Evolutionary conservation across 2,329 filamentous ascomycete genomes (phyloP).

Genomic region (Penicillium sp.): DNA sequence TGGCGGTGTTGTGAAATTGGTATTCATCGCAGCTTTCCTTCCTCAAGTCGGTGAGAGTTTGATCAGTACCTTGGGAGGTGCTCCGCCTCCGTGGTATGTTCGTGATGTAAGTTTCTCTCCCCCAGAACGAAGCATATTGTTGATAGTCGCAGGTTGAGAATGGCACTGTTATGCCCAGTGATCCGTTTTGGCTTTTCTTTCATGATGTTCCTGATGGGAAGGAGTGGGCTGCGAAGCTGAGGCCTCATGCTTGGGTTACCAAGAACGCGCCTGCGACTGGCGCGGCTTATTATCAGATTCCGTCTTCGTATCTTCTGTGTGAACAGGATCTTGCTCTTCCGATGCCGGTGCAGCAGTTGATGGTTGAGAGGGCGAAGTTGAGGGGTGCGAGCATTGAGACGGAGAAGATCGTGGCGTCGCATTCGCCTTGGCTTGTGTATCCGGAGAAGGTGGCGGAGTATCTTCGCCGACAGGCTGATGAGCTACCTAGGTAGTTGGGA

Average conservation of each 20-base stretch:
- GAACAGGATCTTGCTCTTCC: constrained; percentile 31
- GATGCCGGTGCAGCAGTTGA: constrained; percentile 27
- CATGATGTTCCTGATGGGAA: constrained; percentile 29
- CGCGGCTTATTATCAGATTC: constrained; percentile 25
- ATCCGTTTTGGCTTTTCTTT: constrained; percentile 27
- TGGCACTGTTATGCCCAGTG: constrained; percentile 23
- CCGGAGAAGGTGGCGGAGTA: constrained; percentile 20
- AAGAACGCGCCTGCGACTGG: constrained; percentile 25
- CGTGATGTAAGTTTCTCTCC: constrained; percentile 24
- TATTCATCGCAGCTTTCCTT: constrained; percentile 34
- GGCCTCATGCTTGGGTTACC: constrained; percentile 29
- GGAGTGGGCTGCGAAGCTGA: constrained; percentile 26
- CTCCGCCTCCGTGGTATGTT: constrained; percentile 27
- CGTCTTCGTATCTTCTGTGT: constrained; percentile 26
- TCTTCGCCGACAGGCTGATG: constrained; percentile 17
- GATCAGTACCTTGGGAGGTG: constrained; percentile 28
- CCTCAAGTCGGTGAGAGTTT: constrained; percentile 30
- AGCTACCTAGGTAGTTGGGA: constrained; percentile 3
- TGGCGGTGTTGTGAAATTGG: constrained; percentile 33
- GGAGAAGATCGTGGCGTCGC: constrained; percentile 25
- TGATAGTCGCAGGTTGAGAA: constrained; percentile 15
- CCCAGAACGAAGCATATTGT: not conserved
- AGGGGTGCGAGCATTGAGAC: constrained; percentile 28
- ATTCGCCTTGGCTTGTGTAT: constrained; percentile 29
- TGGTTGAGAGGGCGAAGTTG: constrained; percentile 28